phyloP scores from a whole-genome alignment of 208 protist genomes.

The Leishmania martiniquensis region DNA sequence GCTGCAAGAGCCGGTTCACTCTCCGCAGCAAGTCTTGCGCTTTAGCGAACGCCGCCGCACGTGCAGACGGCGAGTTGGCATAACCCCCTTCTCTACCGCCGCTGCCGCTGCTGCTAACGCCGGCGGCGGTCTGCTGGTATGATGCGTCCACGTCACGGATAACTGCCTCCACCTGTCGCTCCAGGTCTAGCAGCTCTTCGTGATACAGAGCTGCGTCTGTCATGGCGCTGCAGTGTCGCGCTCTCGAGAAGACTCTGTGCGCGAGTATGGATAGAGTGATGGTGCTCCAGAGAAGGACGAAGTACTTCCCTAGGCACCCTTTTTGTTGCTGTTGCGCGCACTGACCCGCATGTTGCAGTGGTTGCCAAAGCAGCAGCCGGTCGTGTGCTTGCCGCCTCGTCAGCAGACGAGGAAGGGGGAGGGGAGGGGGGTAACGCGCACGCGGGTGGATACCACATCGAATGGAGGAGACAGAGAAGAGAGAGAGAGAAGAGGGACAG shows the following conservation, averaged over 20 bases:
- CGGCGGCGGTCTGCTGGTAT: neutral
- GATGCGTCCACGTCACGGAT: constrained; percentile 15
- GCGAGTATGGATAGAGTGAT: neutral
- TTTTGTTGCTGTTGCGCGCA: neutral
- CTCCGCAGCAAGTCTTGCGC: constrained; percentile 50
- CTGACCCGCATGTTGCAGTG: neutral
- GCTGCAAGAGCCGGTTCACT: constrained; percentile 50
- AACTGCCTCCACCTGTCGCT: constrained; percentile 46
- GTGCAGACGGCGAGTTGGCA: constrained; percentile 14
- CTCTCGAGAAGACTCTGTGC: neutral
- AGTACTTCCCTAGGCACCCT: neutral
- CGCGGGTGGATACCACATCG: neutral
- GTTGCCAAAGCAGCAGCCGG: neutral
- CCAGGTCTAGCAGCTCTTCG: constrained; percentile 62
- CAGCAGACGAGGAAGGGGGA: neutral
- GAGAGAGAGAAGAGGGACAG: neutral
- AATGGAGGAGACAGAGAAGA: neutral
- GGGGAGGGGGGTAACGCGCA: neutral
- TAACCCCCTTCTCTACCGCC: constrained; percentile 7
- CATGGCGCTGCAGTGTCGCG: constrained; percentile 8
- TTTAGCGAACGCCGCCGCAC: constrained; percentile 17
- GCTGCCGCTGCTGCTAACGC: neutral
- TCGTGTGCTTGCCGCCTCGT: neutral
- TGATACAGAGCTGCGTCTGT: constrained; percentile 58
- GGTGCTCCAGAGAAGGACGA: neutral